Evolutionary conservation across 1,284 basidiomycete genomes (phyloP).

Genomic region (Flammula alnicola): DNA sequence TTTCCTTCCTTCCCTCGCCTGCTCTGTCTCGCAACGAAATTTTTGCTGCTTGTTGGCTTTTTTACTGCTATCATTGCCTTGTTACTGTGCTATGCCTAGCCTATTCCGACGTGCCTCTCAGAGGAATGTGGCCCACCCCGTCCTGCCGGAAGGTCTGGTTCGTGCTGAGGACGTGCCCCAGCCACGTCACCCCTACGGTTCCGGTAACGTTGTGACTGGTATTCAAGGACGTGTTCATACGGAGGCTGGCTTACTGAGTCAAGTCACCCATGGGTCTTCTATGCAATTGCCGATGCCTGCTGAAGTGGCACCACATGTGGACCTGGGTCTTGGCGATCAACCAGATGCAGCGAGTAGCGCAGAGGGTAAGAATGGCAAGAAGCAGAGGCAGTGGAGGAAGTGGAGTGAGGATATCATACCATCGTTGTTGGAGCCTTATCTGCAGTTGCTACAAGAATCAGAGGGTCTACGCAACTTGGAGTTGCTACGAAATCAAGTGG

Average conservation of each 20-base stretch:
- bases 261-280: background rate
- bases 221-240: background rate
- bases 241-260: background rate
- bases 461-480: conserved; percentile 5
- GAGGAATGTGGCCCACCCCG: background rate
- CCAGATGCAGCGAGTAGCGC: background rate
- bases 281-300: background rate
- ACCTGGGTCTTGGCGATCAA: background rate
- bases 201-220: background rate
- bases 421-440: conserved; percentile 6
- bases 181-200: background rate
- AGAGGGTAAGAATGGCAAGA: conserved; percentile 1
- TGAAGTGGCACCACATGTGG: no score
- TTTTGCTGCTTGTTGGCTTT: no score
- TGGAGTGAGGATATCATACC: conserved; percentile 16
- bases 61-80: no score
- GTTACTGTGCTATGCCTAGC: background rate
- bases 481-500: background rate
- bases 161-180: background rate
- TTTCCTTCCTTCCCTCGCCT: no score
- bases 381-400: conserved; percentile 6
- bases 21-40: no score
- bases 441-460: conserved; percentile 8
- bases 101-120: background rate
- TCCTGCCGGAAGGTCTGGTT: background rate